Conservation (phyloP, 2,329 filamentous ascomycete genomes). For the Leptographium radiaticola region DNA sequence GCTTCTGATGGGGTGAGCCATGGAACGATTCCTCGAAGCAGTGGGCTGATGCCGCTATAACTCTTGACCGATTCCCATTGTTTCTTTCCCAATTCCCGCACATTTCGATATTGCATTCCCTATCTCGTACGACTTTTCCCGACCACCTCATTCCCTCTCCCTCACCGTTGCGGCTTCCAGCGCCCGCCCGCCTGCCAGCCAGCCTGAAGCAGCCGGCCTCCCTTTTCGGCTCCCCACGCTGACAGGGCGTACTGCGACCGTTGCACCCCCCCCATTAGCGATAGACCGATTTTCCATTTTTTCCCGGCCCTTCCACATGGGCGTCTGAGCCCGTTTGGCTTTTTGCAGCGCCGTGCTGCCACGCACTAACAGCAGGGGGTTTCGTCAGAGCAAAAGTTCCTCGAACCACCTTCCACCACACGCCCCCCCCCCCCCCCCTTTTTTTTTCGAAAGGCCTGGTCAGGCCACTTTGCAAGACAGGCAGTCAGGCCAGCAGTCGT, state of each 20-base stretch:
- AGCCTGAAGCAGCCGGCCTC: not conserved
- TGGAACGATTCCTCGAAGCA: constrained; percentile 11
- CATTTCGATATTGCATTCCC: not conserved
- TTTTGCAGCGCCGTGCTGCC: not conserved
- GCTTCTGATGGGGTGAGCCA: not conserved
- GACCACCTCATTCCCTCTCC: not conserved
- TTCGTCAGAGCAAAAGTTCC: not conserved
- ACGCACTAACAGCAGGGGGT: not conserved
- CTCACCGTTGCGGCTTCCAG: not conserved
- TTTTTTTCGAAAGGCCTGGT: not conserved
- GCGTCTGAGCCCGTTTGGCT: not conserved
- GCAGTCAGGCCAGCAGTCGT: not conserved
- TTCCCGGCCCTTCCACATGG: not conserved
- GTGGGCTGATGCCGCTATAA: constrained; percentile 12
- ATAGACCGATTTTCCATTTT: not conserved
- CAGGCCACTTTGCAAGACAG: not conserved
- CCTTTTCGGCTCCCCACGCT: not conserved
- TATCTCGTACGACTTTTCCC: constrained; percentile 9
- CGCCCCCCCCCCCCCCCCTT: not conserved
- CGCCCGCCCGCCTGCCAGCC: not conserved
- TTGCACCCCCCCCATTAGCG: not conserved
- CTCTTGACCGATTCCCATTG: constrained; percentile 2
- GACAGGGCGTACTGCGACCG: not conserved
- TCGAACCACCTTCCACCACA: not conserved
- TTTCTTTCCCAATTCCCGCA: constrained; percentile 4